Evolutionary conservation across 2,329 filamentous ascomycete species (phyloP).

Genomic region (Emericellopsis cladophorae): DNA sequence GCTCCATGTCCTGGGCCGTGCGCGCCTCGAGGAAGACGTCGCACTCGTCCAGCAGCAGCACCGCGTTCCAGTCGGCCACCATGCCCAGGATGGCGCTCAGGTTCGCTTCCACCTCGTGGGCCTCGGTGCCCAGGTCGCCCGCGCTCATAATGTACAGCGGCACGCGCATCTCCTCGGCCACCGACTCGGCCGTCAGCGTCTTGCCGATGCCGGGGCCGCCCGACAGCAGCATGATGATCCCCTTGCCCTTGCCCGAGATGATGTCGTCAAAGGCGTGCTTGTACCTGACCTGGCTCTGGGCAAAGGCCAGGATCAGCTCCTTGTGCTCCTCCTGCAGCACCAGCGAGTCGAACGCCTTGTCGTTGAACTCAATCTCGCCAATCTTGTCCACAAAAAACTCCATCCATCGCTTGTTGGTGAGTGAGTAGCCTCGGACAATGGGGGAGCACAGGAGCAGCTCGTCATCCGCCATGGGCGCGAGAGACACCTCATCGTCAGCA

Average conservation of each 20-base stretch:
- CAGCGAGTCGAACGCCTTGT: conserved; percentile 32
- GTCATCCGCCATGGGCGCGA: conserved; percentile 37
- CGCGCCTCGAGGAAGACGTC: conserved; percentile 27
- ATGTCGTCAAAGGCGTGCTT: conserved; percentile 35
- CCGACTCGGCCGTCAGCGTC: conserved; percentile 33
- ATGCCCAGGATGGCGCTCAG: conserved; percentile 46
- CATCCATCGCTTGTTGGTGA: conserved; percentile 33
- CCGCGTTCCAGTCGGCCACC: conserved; percentile 39
- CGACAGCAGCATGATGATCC: conserved; percentile 34
- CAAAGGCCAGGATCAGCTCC: conserved; percentile 36
- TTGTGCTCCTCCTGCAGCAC: conserved; percentile 36
- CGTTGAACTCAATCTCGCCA: conserved; percentile 31
- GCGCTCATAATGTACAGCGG: conserved; percentile 42
- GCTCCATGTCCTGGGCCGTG: conserved; percentile 16
- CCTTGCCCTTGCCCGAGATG: conserved; percentile 37
- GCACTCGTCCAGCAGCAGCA: conserved; percentile 29
- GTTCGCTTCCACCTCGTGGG: conserved; percentile 50
- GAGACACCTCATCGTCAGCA: conserved; percentile 1
- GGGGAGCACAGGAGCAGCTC: conserved; percentile 26
- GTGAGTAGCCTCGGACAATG: conserved; percentile 32
- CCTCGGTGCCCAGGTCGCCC: conserved; percentile 58
- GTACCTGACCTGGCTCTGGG: conserved; percentile 28
- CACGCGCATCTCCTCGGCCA: conserved; percentile 33
- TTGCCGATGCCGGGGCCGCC: conserved; percentile 37
- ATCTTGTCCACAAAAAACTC: conserved; percentile 35